phyloP scores from a whole-genome alignment of 306 rosid species.

The Astragalus glycyphyllos region DNA sequence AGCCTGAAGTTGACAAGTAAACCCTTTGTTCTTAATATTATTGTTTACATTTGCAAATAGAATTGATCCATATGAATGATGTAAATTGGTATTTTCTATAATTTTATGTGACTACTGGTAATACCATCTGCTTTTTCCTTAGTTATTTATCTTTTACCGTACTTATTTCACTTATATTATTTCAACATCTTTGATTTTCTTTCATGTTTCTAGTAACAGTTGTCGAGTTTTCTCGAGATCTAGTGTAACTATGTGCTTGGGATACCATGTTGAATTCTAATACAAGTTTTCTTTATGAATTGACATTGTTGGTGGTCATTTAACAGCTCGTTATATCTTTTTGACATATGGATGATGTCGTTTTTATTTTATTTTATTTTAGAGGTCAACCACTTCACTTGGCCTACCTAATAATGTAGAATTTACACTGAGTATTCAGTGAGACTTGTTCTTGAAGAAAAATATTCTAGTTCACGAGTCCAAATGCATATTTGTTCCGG shows the following conservation, averaged over 20 bases:
- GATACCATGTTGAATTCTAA: neutral
- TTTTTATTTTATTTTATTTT: constrained; percentile 9
- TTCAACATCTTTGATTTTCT: constrained; percentile 1
- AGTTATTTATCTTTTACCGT: neutral
- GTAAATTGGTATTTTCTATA: constrained; percentile 8
- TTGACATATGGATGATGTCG: neutral
- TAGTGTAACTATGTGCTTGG: neutral
- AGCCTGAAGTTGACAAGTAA: constrained; percentile 98
- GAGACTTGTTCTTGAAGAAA: neutral
- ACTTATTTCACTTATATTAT: neutral
- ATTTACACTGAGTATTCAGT: neutral
- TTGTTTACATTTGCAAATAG: constrained; percentile 30
- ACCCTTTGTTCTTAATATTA: constrained; percentile 19
- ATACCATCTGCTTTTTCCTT: neutral
- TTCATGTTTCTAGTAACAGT: neutral
- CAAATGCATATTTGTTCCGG: neutral
- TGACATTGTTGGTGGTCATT: constrained; percentile 2
- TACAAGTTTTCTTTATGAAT: constrained; percentile 25
- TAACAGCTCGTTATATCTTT: neutral
- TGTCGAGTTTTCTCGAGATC: neutral
- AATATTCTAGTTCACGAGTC: neutral
- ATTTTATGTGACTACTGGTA: constrained; percentile 14
- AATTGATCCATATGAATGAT: neutral
- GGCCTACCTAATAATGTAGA: neutral
- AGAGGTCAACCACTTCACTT: neutral